Percentiles rank a stretch among this genome's conserved stretches.
These are phyloP conservation scores for Hyaloperonospora arabidopsidis DNA, from an alignment of 352 stramenopile genomes.

Conservation along the genomic window DNA sequence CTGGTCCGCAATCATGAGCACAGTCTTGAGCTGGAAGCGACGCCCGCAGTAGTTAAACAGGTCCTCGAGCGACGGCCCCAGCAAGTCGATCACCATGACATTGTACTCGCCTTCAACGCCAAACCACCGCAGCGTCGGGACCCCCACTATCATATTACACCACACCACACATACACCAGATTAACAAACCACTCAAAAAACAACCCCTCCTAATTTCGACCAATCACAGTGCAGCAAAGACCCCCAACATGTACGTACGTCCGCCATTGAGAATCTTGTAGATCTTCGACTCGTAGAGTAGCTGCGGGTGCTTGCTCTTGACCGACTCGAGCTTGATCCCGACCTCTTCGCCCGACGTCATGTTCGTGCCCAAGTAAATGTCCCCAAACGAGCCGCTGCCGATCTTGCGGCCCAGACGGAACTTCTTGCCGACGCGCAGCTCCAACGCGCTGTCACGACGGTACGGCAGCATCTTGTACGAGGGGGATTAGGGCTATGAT, in stretches of 20 bases:
- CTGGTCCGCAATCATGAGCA: slow-evolving; percentile 91
- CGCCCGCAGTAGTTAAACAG: slow-evolving; percentile 86
- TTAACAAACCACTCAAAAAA: neutral
- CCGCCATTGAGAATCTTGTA: slow-evolving; percentile 99
- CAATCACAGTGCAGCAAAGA: neutral
- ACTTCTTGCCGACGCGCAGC: slow-evolving; percentile 99
- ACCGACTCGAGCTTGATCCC: slow-evolving; percentile 99
- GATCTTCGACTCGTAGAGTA: slow-evolving; percentile 99
- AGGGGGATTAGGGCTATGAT: slow-evolving; percentile 14
- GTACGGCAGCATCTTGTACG: slow-evolving; percentile 50
- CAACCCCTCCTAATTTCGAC: slow-evolving; percentile 1
- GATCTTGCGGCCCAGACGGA: slow-evolving; percentile 98
- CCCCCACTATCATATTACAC: slow-evolving; percentile 83
- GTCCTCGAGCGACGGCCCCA: slow-evolving; percentile 91
- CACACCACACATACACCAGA: slow-evolving; percentile 14
- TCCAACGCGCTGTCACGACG: slow-evolving; percentile 85
- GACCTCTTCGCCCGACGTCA: slow-evolving; percentile 97
- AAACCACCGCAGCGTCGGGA: slow-evolving; percentile 98
- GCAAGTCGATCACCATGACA: slow-evolving; percentile 99
- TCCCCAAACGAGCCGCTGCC: slow-evolving; percentile 98
- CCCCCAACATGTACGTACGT: slow-evolving; percentile 66
- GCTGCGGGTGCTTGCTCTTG: slow-evolving; percentile 96
- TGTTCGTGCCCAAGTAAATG: slow-evolving; percentile 99
- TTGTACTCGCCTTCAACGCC: slow-evolving; percentile 99
- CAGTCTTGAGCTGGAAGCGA: slow-evolving; percentile 92